These are phyloP conservation scores for Ogataea allantospora DNA, from an alignment of 805 yeast genomes.

Conservation along the genomic window DNA sequence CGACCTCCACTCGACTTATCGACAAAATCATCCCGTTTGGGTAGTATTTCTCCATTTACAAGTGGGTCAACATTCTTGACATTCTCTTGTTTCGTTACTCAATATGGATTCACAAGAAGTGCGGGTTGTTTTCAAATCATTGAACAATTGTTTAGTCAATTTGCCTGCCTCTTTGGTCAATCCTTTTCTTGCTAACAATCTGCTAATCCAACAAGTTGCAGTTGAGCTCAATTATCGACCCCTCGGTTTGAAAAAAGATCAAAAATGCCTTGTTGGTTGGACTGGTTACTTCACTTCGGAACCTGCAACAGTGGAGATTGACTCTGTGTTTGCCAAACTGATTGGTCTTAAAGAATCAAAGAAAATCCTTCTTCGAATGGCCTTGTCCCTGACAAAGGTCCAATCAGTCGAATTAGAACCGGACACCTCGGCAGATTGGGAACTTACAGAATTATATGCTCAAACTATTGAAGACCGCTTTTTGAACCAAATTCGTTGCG, in stretches of 20 bases:
- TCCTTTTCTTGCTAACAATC: constrained; percentile 37
- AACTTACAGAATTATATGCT: constrained; percentile 80
- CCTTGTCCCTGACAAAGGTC: constrained; percentile 51
- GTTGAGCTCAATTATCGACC: constrained; percentile 29
- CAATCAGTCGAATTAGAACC: constrained; percentile 77
- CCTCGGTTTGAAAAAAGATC: constrained; percentile 12
- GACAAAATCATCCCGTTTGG: constrained; percentile 11
- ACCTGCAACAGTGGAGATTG: constrained; percentile 49
- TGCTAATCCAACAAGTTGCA: constrained; percentile 40
- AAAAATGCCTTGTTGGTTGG: constrained; percentile 30
- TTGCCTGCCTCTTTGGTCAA: constrained; percentile 37
- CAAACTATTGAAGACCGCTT: constrained; percentile 69
- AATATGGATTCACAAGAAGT: constrained; percentile 26
- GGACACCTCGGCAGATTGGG: constrained; percentile 80
- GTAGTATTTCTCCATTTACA: constrained; percentile 2
- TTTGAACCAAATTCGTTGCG: constrained; percentile 78
- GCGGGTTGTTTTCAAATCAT: constrained; percentile 22
- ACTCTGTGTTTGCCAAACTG: constrained; percentile 60
- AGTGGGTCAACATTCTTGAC: constrained; percentile 8
- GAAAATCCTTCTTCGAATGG: constrained; percentile 42
- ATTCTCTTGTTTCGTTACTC: not conserved
- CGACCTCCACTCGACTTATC: constrained; percentile 7
- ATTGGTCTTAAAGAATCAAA: constrained; percentile 46
- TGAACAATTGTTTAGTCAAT: constrained; percentile 35
- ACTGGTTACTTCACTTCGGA: constrained; percentile 28